These are phyloP conservation scores for Mycena epipterygia DNA, from an alignment of 768 basidiomycete genomes.

Conservation along the genomic window DNA sequence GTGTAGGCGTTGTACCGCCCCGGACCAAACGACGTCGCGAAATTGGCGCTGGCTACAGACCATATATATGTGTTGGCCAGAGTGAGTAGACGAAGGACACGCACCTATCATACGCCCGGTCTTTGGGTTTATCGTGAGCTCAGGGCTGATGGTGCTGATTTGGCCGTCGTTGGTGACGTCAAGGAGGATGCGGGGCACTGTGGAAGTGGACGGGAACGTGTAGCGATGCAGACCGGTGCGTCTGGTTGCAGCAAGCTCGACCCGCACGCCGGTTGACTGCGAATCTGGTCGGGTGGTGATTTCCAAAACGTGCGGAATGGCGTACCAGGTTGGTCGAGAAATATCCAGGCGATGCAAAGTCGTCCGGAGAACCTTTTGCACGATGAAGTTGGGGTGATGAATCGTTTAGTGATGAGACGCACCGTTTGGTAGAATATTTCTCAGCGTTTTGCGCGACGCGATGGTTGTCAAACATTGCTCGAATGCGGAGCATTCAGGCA, in stretches of 20 bases:
- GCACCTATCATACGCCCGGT: constrained; percentile 64
- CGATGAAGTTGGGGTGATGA: background rate
- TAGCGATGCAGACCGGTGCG: constrained; percentile 73
- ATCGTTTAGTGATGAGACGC: constrained; percentile 11
- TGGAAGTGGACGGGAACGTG: constrained; percentile 64
- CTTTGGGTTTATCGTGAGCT: constrained; percentile 61
- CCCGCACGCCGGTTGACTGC: constrained; percentile 68
- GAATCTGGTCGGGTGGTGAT: background rate
- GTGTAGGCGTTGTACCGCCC: constrained; percentile 70
- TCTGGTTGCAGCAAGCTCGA: constrained; percentile 71
- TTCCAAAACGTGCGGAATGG: background rate
- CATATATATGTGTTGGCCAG: constrained; percentile 30
- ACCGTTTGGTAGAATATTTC: constrained; percentile 68
- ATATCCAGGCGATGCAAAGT: constrained; percentile 75
- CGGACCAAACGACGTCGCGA: constrained; percentile 71
- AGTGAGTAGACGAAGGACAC: background rate
- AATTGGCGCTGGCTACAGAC: constrained; percentile 55
- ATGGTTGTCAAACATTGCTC: constrained; percentile 66
- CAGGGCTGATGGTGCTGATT: constrained; percentile 62
- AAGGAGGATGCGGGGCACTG: constrained; percentile 65
- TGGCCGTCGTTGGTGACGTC: constrained; percentile 77
- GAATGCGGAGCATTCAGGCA: constrained; percentile 63
- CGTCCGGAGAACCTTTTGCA: constrained; percentile 69
- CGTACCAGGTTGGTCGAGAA: constrained; percentile 72
- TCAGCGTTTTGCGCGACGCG: constrained; percentile 57